These are phyloP conservation scores for Phytophthora citricola DNA, from an alignment of 352 stramenopile genomes.

Conservation along the genomic window DNA sequence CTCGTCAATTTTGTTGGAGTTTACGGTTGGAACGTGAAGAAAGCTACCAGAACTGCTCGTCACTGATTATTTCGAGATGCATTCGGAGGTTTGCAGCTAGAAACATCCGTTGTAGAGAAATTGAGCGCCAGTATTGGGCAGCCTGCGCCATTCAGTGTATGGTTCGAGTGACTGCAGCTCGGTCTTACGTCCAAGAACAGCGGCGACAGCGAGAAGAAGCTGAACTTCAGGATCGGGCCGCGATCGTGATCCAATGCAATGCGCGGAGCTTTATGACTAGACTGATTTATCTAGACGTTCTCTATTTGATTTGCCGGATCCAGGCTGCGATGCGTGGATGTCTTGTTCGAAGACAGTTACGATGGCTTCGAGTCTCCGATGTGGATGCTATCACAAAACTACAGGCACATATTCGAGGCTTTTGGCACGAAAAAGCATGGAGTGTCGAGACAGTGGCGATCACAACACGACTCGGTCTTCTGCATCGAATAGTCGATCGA, in stretches of 20 bases:
- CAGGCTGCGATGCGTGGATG: conserved; percentile 73
- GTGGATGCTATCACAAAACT: conserved; percentile 53
- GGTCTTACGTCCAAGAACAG: conserved; percentile 13
- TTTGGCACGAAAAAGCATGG: conserved; percentile 24
- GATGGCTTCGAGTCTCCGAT: conserved; percentile 55
- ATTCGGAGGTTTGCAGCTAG: conserved; percentile 44
- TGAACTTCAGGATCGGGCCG: conserved; percentile 34
- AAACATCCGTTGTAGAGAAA: conserved; percentile 32
- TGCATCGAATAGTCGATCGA: conserved; percentile 1
- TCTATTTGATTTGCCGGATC: conserved; percentile 84
- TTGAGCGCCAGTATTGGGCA: conserved; percentile 39
- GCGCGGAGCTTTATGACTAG: conserved; percentile 63
- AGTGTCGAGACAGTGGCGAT: conserved; percentile 4
- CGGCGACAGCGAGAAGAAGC: conserved; percentile 17
- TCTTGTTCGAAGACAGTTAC: conserved; percentile 61
- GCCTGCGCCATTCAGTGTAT: conserved; percentile 57
- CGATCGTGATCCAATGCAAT: conserved; percentile 63
- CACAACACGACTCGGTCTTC: neutral
- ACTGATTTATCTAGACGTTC: conserved; percentile 82
- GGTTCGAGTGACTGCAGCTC: conserved; percentile 40
- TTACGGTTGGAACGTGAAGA: conserved; percentile 29
- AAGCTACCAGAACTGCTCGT: conserved; percentile 30
- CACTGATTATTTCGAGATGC: conserved; percentile 48
- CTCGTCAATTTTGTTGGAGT: conserved; percentile 24
- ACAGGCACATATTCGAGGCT: conserved; percentile 58